Evolutionary conservation across 2,329 filamentous ascomycete genomes (phyloP).

Genomic region (Endocalyx cinctus): DNA sequence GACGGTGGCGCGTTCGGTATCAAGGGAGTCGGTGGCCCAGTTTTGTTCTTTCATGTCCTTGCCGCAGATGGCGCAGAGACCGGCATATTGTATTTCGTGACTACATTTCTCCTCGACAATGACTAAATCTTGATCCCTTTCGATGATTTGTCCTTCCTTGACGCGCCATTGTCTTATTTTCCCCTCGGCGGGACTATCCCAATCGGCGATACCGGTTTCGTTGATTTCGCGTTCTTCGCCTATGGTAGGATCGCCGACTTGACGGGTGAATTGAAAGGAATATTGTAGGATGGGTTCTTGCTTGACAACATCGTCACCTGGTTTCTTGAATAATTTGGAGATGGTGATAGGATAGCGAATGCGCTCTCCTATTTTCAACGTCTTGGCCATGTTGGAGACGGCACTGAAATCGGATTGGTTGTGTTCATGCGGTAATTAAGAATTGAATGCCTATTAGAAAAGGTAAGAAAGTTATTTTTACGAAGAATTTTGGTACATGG

Average conservation of each 20-base stretch:
- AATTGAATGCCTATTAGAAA: not conserved
- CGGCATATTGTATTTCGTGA: conserved; percentile 86
- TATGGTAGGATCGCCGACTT: conserved; percentile 62
- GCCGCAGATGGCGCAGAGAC: conserved; percentile 86
- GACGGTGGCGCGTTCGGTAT: conserved; percentile 83
- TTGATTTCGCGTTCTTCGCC: conserved; percentile 60
- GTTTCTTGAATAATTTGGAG: conserved; percentile 72
- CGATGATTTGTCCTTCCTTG: conserved; percentile 59
- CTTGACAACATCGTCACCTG: conserved; percentile 70
- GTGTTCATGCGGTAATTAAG: not conserved
- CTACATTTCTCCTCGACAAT: conserved; percentile 87
- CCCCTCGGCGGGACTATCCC: conserved; percentile 80
- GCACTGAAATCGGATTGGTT: too few relatives aligned
- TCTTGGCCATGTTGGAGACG: conserved; percentile 37
- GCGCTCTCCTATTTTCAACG: conserved; percentile 51
- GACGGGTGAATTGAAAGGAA: conserved; percentile 75
- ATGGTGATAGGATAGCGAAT: conserved; percentile 93
- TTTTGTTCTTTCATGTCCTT: conserved; percentile 91
- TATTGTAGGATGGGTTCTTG: conserved; percentile 81
- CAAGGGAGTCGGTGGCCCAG: conserved; percentile 75
- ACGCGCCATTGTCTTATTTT: conserved; percentile 74
- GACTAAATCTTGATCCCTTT: conserved; percentile 54
- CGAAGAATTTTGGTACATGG: too few relatives aligned
- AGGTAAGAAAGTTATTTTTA: not conserved
- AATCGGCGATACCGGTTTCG: conserved; percentile 68